Conservation (phyloP, 768 basidiomycete genomes). For the Leccinum disarticulatum region DNA sequence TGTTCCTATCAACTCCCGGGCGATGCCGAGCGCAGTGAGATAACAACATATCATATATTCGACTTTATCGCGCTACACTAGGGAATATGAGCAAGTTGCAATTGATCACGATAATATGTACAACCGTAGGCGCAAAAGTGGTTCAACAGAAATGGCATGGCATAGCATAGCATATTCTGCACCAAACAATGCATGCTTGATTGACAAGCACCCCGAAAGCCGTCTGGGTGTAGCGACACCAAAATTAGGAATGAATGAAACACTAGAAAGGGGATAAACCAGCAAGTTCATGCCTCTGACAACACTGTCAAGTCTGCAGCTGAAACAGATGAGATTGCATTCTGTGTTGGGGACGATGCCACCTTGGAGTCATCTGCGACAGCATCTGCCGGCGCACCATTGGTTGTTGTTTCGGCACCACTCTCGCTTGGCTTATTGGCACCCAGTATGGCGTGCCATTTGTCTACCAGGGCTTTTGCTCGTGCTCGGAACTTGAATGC, state of each 20-base stretch:
- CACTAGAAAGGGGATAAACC: conserved; percentile 10
- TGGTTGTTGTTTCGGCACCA: conserved; percentile 27
- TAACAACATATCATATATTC: conserved; percentile 18
- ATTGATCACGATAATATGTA: conserved; percentile 30
- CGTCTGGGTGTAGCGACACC: conserved; percentile 13
- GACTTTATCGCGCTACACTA: conserved; percentile 22
- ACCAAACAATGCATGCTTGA: conserved; percentile 24
- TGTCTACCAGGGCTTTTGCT: conserved; percentile 46
- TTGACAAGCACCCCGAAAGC: conserved; percentile 13
- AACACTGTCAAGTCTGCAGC: conserved; percentile 45
- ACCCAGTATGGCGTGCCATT: conserved; percentile 42
- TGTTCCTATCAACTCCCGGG: conserved; percentile 2
- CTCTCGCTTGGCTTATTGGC: conserved; percentile 35
- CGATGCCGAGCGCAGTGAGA: conserved; percentile 1
- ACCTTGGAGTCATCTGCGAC: conserved; percentile 24
- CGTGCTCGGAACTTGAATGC: conserved; percentile 54
- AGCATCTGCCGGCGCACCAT: conserved; percentile 25
- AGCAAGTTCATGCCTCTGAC: conserved; percentile 36
- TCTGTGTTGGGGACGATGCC: conserved; percentile 25
- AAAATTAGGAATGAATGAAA: conserved; percentile 15
- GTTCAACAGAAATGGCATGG: conserved; percentile 24
- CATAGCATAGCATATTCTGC: conserved; percentile 13
- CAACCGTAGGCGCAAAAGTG: conserved; percentile 23
- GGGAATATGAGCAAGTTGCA: conserved; percentile 28
- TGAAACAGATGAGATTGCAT: conserved; percentile 29